A percentile compares a stretch with the other conserved stretches of the same genome.
Evolutionary conservation across 768 basidiomycete species (phyloP).

Genomic region (Naematelia encephala): DNA sequence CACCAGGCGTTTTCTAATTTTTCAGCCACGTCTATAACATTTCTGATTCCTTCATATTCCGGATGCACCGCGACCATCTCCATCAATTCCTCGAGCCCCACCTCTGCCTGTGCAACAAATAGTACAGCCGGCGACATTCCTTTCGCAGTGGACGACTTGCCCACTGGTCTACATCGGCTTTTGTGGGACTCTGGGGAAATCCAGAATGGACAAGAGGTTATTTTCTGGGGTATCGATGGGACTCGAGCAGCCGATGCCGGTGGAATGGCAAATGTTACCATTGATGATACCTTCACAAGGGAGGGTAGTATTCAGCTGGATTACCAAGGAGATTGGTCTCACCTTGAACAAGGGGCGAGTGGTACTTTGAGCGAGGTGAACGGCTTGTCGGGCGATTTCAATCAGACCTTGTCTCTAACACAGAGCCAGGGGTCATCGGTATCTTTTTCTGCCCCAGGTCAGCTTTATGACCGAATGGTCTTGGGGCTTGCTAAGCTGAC

Average conservation of each 20-base stretch:
- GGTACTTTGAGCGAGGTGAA: conserved; percentile 3
- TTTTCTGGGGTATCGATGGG: conserved; percentile 42
- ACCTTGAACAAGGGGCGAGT: not conserved
- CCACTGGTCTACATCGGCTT: conserved; percentile 29
- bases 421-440: conserved; percentile 7
- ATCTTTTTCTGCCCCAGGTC: conserved; percentile 17
- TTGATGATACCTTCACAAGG: conserved; percentile 23
- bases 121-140: conserved; percentile 10
- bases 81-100: conserved; percentile 32
- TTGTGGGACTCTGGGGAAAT: conserved; percentile 16
- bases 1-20: not conserved
- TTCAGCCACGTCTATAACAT: conserved; percentile 30
- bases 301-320: conserved; percentile 3
- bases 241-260: conserved; percentile 9
- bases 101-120: conserved; percentile 33
- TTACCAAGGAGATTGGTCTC: conserved; percentile 19
- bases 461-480: conserved; percentile 1
- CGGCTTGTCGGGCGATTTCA: conserved; percentile 1
- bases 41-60: conserved; percentile 29
- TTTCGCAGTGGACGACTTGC: conserved; percentile 32
- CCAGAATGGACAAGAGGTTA: conserved; percentile 16
- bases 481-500: conserved; percentile 1
- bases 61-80: conserved; percentile 34
- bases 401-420: conserved; percentile 18
- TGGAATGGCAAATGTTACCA: conserved; percentile 27